A percentile compares a stretch with the other conserved stretches of the same genome.
Evolutionary conservation across 2,329 filamentous ascomycete species (phyloP).

Genomic region (Trichoderma atroviride): DNA sequence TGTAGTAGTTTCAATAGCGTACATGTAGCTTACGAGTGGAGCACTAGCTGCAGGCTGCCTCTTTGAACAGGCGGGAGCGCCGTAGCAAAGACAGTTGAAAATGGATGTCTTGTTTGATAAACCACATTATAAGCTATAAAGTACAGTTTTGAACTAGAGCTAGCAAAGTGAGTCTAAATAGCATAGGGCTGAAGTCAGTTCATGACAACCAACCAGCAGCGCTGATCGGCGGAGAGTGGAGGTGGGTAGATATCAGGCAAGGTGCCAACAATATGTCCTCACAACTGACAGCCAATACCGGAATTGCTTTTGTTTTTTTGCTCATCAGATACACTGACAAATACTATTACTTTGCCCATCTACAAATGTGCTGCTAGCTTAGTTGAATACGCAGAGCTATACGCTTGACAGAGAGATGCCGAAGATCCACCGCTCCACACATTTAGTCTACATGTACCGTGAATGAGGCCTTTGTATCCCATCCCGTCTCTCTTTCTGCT

Average conservation of each 20-base stretch:
- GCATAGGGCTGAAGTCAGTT: not conserved
- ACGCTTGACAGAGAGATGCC: not conserved
- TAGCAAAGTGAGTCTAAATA: not conserved
- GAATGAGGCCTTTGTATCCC: not conserved
- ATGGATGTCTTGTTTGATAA: not conserved
- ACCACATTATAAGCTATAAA: not conserved
- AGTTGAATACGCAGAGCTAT: not conserved
- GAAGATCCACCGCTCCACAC: slow-evolving; percentile 22
- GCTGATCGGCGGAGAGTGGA: not conserved
- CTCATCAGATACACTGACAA: not conserved
- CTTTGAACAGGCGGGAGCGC: not conserved
- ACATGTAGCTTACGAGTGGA: not conserved
- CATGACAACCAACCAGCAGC: not conserved
- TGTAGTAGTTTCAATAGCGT: not conserved
- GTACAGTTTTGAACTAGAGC: not conserved
- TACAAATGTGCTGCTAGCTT: not conserved
- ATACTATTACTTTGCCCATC: not conserved
- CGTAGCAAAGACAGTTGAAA: not conserved
- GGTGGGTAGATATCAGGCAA: not conserved
- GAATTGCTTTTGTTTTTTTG: not conserved
- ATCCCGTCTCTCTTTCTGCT: not conserved
- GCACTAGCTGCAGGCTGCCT: not conserved
- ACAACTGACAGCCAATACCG: not conserved
- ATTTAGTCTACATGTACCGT: not conserved
- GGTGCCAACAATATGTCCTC: not conserved